Percentiles rank a stretch among this genome's conserved stretches.
Conservation (phyloP, 495 filamentous ascomycete genomes). For the Neurospora sublineolata region DNA sequence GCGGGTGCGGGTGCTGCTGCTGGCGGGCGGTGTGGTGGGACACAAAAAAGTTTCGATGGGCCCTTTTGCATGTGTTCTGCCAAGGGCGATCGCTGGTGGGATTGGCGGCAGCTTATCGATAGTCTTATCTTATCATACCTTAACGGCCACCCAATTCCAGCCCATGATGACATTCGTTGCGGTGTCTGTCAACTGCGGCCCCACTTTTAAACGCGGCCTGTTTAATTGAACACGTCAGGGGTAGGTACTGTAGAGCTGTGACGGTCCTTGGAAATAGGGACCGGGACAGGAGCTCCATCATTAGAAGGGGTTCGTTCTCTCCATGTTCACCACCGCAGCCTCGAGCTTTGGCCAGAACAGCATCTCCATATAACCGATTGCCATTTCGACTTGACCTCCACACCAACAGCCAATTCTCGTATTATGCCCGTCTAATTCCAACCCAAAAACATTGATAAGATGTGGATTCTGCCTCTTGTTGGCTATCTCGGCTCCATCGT, state of each 20-base stretch:
- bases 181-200: neutral
- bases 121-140: conserved; percentile 5
- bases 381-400: neutral
- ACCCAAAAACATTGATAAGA: conserved; percentile 23
- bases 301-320: neutral
- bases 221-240: conserved; percentile 5
- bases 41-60: neutral
- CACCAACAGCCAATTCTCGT: neutral
- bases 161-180: neutral
- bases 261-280: neutral
- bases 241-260: neutral
- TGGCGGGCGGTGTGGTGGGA: neutral
- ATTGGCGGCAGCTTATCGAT: conserved; percentile 7
- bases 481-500: conserved; percentile 81
- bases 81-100: neutral
- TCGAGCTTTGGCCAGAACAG: neutral
- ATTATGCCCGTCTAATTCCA: neutral
- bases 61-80: neutral
- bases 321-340: neutral
- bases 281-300: neutral
- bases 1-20: neutral
- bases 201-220: conserved; percentile 5
- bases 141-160: neutral
- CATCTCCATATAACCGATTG: neutral
- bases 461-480: conserved; percentile 87